phyloP scores from a whole-genome alignment of 345 rosid genomes.

The Viola odorata region DNA sequence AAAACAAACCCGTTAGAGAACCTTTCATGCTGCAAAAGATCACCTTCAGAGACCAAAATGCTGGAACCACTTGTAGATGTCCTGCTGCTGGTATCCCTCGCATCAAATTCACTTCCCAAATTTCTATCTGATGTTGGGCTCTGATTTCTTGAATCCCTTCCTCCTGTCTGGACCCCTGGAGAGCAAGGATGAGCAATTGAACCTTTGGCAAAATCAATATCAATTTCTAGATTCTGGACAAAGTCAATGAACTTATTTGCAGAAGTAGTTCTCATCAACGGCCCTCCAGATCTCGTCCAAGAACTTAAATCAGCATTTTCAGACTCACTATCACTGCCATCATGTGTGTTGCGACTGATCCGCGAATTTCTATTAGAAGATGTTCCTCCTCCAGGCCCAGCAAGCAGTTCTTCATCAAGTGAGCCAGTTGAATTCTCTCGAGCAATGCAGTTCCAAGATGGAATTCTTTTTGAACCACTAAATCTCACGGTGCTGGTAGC shows the following conservation, averaged over 20 bases:
- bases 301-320: constrained; percentile 67
- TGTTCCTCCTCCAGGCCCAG: constrained; percentile 31
- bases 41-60: constrained; percentile 70
- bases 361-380: constrained; percentile 41
- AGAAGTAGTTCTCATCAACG: constrained; percentile 90
- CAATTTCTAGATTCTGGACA: constrained; percentile 60
- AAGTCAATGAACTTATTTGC: constrained; percentile 76
- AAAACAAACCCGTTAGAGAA: constrained; percentile 63
- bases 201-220: constrained; percentile 48
- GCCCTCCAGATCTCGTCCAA: constrained; percentile 98
- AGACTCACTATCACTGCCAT: constrained; percentile 83
- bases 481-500: constrained; percentile 39
- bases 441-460: constrained; percentile 95
- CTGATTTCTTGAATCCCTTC: constrained; percentile 38
- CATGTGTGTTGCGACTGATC: constrained; percentile 33
- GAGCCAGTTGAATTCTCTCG: constrained; percentile 96
- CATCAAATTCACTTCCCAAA: constrained; percentile 42
- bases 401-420: constrained; percentile 58
- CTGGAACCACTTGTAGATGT: constrained; percentile 34
- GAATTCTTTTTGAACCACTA: constrained; percentile 83
- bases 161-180: constrained; percentile 29
- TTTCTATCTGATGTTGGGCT: constrained; percentile 40
- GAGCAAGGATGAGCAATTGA: constrained; percentile 43
- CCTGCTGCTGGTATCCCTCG: constrained; percentile 33
- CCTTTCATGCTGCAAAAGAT: constrained; percentile 73